phyloP scores from a whole-genome alignment of 78 protist genomes.

The Guillardia theta region DNA sequence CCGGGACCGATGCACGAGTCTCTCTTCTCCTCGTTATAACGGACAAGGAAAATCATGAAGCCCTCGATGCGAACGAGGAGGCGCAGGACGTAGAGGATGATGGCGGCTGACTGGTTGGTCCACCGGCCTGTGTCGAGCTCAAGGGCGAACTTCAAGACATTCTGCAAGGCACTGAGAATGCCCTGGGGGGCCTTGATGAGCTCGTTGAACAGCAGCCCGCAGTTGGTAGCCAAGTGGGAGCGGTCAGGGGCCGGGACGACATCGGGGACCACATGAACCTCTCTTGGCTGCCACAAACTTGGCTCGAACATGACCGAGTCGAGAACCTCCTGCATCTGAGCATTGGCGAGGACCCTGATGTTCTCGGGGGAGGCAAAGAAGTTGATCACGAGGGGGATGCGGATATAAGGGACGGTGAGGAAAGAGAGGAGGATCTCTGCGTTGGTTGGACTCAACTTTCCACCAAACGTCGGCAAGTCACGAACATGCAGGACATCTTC shows the following conservation, averaged over 20 bases:
- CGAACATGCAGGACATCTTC: conserved; percentile 59
- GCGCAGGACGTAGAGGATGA: conserved; percentile 40
- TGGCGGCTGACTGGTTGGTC: neutral
- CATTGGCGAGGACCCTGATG: conserved; percentile 9
- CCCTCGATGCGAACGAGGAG: conserved; percentile 34
- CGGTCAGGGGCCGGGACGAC: conserved; percentile 36
- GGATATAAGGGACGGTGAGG: conserved; percentile 67
- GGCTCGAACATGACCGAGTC: conserved; percentile 64
- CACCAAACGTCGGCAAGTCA: conserved; percentile 60
- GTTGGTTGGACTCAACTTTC: conserved; percentile 37
- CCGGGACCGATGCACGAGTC: no score
- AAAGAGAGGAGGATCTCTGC: conserved; percentile 62
- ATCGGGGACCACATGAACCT: neutral
- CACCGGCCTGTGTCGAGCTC: conserved; percentile 53
- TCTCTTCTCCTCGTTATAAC: no score
- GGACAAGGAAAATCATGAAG: neutral
- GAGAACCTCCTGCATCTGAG: conserved; percentile 35
- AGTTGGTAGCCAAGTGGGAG: conserved; percentile 50
- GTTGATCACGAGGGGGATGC: conserved; percentile 59
- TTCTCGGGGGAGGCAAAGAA: conserved; percentile 25
- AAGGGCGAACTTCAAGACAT: neutral
- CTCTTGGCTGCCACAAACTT: neutral
- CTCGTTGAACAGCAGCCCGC: conserved; percentile 58
- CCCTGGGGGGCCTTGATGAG: conserved; percentile 24
- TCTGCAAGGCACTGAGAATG: neutral